Evolutionary conservation across 805 yeast species (phyloP), one percentile per base, ranked within the genome.

Genomic region (Ogataea trehaloabstinens): DNA sequence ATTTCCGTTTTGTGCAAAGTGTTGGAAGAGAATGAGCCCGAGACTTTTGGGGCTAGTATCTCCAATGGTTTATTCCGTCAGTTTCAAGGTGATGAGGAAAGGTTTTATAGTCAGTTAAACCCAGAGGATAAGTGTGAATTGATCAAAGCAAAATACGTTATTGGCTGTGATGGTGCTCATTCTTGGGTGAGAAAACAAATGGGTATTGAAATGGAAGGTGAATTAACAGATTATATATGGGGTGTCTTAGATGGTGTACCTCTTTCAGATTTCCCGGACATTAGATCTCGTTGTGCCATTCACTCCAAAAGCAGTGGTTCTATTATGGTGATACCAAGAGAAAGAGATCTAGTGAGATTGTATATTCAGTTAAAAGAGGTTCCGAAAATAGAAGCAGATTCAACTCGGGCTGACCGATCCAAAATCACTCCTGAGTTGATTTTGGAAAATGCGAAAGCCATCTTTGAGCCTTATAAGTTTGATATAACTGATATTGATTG

Each of bases 181-280:
- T 54, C 63, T 7, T 57, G 63, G 62, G 64, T 61, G 24, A 44
- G 66, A 24, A 58, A 51, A 38, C 53, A 55, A 38, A 44, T 61
- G 29, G 64, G 56, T n/a, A 45, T 58, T 28, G 53, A 53, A 34
- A 56, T 61, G 63, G 53, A 54, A 19, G 67, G 67, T 24, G 67
- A 63, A 35, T 43, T 60, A 7, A 57, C 67, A 13, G 67, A 62
- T 45, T 53, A 44, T 30, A 53, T 59, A 18, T 63, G 67, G 67
- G 67, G 66, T 15, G 67, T 63, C 13, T 40, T 63, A 31, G 67
- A 63, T 40, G 54, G 60, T 32, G 64, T 58, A 20, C 63, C 64
- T n/a, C 35, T 54, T 19, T 63, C 67, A 3, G 50, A 63, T 35
- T 63, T 61, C 48, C 67, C 67, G 3, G 67, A 63, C 50, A 56